phyloP scores from a whole-genome alignment of 768 basidiomycete genomes.

The Lactarius tabidus region DNA sequence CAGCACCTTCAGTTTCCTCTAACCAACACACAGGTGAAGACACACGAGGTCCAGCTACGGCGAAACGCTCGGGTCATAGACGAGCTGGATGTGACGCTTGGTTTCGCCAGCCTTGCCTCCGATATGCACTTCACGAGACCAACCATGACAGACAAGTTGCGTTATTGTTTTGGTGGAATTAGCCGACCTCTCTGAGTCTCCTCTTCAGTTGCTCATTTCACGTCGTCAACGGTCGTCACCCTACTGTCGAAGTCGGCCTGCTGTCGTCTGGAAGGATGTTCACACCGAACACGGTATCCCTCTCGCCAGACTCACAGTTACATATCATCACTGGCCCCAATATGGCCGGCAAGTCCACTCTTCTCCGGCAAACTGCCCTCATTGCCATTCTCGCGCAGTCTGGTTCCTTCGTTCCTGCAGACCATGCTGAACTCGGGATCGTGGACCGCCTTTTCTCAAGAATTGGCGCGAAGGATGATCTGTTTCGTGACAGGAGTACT shows the following conservation, averaged over 20 bases:
- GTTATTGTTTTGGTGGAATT: slow-evolving; percentile 1
- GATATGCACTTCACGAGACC: slow-evolving; percentile 79
- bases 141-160: slow-evolving; percentile 63
- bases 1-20: not conserved
- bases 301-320: slow-evolving; percentile 57
- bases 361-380: slow-evolving; percentile 87
- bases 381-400: slow-evolving; percentile 87
- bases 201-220: slow-evolving; percentile 42
- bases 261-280: slow-evolving; percentile 70
- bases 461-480: slow-evolving; percentile 91
- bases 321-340: slow-evolving; percentile 94
- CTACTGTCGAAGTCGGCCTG: slow-evolving; percentile 87
- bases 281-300: slow-evolving; percentile 73
- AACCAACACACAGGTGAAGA: slow-evolving; percentile 50
- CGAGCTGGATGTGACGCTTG: slow-evolving; percentile 80
- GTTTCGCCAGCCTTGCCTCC: slow-evolving; percentile 74
- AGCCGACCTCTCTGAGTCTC: not conserved
- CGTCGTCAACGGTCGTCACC: slow-evolving; percentile 82
- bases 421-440: slow-evolving; percentile 72
- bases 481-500: slow-evolving; percentile 90
- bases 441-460: slow-evolving; percentile 93
- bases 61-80: slow-evolving; percentile 76
- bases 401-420: slow-evolving; percentile 92
- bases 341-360: slow-evolving; percentile 93
- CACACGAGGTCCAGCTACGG: slow-evolving; percentile 51